phyloP scores from a whole-genome alignment of 179 eudicot genomes.

The Beta lomatogona region DNA sequence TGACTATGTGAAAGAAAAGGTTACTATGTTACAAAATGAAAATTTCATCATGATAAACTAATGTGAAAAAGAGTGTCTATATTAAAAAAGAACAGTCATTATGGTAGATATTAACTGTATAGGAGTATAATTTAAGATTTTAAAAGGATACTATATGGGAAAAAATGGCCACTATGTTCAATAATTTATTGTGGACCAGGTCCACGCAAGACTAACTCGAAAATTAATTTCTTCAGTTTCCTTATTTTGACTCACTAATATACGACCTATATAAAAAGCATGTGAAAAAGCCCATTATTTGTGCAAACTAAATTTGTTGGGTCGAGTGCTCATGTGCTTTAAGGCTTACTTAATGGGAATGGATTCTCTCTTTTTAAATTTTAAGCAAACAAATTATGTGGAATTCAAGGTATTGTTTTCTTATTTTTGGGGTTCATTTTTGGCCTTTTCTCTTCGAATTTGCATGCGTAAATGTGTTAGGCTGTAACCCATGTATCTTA shows the following conservation, averaged over 20 bases:
- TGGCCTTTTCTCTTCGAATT: constrained; percentile 8
- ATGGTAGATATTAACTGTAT: too few species aligned
- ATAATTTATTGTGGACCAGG: too few species aligned
- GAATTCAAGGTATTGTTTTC: constrained; percentile 8
- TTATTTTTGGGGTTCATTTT: background rate
- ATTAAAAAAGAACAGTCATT: too few species aligned
- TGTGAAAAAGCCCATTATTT: constrained; percentile 19
- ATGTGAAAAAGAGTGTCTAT: too few species aligned
- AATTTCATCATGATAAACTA: too few species aligned
- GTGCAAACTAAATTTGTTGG: constrained; percentile 22
- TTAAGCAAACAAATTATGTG: constrained; percentile 24
- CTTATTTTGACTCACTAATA: background rate
- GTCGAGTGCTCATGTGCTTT: constrained; percentile 26
- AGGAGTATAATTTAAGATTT: too few species aligned
- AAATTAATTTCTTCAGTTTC: too few species aligned
- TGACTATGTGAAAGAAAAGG: too few species aligned
- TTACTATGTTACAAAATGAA: too few species aligned
- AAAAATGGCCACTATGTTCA: too few species aligned
- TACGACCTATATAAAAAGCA: constrained; percentile 8
- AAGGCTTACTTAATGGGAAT: constrained; percentile 22
- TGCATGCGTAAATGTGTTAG: background rate
- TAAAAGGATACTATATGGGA: too few species aligned
- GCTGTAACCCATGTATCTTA: background rate
- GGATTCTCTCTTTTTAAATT: constrained; percentile 13
- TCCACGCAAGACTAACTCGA: too few species aligned